Percentiles rank a stretch among this genome's conserved stretches.
phyloP scores from a whole-genome alignment of 805 yeast species.

The Cyberlindnera bimundalis region DNA sequence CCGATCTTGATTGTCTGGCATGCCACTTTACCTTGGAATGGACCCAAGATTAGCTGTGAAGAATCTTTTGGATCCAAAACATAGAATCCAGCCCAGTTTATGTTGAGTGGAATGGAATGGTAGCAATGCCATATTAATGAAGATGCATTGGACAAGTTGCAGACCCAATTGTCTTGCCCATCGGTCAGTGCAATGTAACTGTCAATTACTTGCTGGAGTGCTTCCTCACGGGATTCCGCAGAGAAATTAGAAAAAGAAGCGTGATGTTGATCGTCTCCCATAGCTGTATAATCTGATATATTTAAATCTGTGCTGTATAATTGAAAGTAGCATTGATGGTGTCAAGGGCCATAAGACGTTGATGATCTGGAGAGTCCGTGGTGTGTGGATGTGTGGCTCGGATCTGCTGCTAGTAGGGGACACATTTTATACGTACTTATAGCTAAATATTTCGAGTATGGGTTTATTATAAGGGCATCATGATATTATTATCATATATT shows the following conservation, averaged over 20 bases:
- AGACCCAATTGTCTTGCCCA: conserved; percentile 78
- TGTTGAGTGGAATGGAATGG: conserved; percentile 49
- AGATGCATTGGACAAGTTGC: conserved; percentile 82
- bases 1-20: conserved; percentile 81
- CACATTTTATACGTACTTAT: too few species aligned
- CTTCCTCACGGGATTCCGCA: conserved; percentile 42
- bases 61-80: conserved; percentile 36
- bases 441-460: too few species aligned
- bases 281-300: too few species aligned
- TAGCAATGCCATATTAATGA: conserved; percentile 89
- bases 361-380: too few species aligned
- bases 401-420: too few species aligned
- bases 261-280: conserved; percentile 44
- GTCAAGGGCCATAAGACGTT: too few species aligned
- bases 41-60: conserved; percentile 68
- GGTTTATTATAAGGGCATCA: too few species aligned
- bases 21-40: conserved; percentile 96
- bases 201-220: conserved; percentile 52
- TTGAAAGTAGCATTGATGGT: too few species aligned
- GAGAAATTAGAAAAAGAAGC: conserved; percentile 69
- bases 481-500: too few species aligned
- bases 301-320: too few species aligned
- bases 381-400: too few species aligned
- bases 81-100: conserved; percentile 96
- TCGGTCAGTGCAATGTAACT: conserved; percentile 63